These are phyloP conservation scores for Aureobasidium sp. DNA, from an alignment of 2,329 filamentous ascomycete species.

Conservation along the genomic window DNA sequence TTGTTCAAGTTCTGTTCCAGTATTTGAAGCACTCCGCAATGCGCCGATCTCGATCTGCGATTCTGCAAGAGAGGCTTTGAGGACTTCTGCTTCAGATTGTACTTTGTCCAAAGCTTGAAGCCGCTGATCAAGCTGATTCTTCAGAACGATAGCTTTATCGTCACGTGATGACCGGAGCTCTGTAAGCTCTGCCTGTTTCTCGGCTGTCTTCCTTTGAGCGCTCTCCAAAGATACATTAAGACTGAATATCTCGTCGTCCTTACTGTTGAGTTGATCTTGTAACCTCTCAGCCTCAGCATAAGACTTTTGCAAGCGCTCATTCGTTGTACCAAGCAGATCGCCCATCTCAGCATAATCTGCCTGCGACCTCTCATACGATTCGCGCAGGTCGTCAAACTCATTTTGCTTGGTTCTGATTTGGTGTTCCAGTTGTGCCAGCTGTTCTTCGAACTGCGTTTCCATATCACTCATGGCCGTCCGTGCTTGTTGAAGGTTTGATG, in stretches of 20 bases:
- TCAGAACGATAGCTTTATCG: neutral
- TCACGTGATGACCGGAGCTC: neutral
- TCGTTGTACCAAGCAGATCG: neutral
- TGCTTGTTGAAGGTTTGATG: neutral
- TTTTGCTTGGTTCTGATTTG: neutral
- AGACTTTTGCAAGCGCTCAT: constrained; percentile 3
- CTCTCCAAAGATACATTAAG: neutral
- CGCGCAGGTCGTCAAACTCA: neutral
- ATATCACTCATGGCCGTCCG: constrained; percentile 1
- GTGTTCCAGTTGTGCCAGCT: neutral
- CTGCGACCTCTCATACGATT: neutral
- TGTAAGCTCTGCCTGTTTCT: neutral
- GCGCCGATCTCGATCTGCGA: neutral
- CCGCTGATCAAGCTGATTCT: neutral
- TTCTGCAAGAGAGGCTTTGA: neutral
- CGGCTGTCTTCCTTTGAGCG: neutral
- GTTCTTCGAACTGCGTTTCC: constrained; percentile 4
- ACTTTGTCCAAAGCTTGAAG: neutral
- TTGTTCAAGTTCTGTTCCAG: neutral
- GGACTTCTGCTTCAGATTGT: neutral
- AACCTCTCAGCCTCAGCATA: neutral
- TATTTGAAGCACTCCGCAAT: neutral
- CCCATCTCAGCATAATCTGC: constrained; percentile 4
- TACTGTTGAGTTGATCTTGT: neutral
- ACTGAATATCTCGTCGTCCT: neutral